Evolutionary conservation across 768 basidiomycete species (phyloP), one percentile per base, ranked within the genome.

Genomic region (Gymnopilus junonius): DNA sequence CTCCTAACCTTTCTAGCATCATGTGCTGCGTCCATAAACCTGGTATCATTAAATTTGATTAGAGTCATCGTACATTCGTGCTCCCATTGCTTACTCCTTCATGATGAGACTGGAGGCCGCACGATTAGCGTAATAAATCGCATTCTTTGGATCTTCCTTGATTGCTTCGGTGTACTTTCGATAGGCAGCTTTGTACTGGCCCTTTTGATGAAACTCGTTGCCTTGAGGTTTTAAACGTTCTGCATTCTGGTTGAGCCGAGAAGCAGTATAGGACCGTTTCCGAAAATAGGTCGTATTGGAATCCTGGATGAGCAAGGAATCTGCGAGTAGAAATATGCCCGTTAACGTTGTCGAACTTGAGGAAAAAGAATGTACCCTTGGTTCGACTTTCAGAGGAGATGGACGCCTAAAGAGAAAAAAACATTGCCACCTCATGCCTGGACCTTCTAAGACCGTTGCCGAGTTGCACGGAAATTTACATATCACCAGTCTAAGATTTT

Each of bases 71-170:
- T 42, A 21, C 29, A 23, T 43, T 23, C 32, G 50, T 32, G 14
- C n/a, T n/a, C 11, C 35, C 15, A 45, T 8, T 12, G 45, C 69
- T 42, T 35, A 80, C 81, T 72, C 74, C 59, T 77, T 76, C 70
- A 81, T 64, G 1, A 70, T 72, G 34, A 80, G 60, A 37, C 69
- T 69, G 55, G 75, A 75, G n/a, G 81, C 82, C 3, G 82, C 80
- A 15, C 82, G 78, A 67, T 84, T 84, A 23, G 78, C 75, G 63
- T 77, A 81, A 17, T 82, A 69, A 4, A 84, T 67, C 0, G 81
- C 77, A 64, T 81, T 80, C 20, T 69, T 67, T 8, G 74, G 73
- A 35, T 79, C 74, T 59, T 72, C 69, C 53, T 72, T 72, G 64
- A 84, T 81, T 10, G 81, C 82, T 50, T 77, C 73, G 1, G 78